These are phyloP conservation scores for Gastrolobium bilobum DNA, from an alignment of 306 rosid genomes.

Conservation along the genomic window DNA sequence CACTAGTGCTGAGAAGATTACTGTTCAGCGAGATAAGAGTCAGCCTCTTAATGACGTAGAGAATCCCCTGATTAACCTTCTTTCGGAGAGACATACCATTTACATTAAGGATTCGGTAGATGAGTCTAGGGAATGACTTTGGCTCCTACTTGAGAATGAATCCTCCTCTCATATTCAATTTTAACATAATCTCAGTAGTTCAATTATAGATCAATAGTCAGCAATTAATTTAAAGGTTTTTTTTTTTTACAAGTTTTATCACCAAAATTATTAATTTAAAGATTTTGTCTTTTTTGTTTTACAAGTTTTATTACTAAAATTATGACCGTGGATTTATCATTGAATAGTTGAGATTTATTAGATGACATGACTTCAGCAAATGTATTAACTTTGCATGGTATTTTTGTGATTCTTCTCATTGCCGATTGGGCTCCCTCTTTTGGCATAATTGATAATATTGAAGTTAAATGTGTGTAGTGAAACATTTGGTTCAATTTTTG, in stretches of 20 bases:
- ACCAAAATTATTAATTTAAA: too few relatives aligned
- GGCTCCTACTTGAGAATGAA: not conserved
- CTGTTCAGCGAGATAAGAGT: conserved; percentile 63
- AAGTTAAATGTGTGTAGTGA: not conserved
- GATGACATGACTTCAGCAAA: not conserved
- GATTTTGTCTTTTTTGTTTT: too few relatives aligned
- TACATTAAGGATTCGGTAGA: conserved; percentile 53
- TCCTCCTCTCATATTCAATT: too few relatives aligned
- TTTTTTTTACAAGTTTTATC: too few relatives aligned
- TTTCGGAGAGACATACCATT: conserved; percentile 71
- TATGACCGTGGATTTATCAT: too few relatives aligned
- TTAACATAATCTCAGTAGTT: too few relatives aligned
- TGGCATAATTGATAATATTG: not conserved
- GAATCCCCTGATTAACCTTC: conserved; percentile 71
- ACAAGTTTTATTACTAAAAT: too few relatives aligned
- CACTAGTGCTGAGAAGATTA: conserved; percentile 61
- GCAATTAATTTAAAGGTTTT: too few relatives aligned
- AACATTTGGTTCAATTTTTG: not conserved
- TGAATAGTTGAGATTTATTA: too few relatives aligned
- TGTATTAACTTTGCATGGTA: not conserved
- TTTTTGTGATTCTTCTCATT: conserved; percentile 12
- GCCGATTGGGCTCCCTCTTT: conserved; percentile 3
- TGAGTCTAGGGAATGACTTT: conserved; percentile 36
- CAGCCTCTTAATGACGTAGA: conserved; percentile 71
- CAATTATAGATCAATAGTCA: too few relatives aligned